These are phyloP conservation scores for Aspergillus japonicus DNA, from an alignment of 2,329 filamentous ascomycete genomes.

Conservation along the genomic window DNA sequence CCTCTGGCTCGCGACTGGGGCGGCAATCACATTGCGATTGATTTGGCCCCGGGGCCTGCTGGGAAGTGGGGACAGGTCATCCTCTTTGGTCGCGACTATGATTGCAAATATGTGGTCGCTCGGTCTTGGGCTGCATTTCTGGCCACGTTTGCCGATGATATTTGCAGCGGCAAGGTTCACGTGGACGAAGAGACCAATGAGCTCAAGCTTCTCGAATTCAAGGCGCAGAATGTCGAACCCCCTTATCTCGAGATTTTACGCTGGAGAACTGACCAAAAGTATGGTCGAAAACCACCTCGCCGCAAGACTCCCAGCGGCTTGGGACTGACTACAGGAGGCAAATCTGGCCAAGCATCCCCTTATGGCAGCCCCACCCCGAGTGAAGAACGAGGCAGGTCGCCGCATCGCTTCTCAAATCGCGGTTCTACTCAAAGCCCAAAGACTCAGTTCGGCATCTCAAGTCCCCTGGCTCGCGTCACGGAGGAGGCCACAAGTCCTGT, in stretches of 20 bases:
- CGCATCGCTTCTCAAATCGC: constrained; percentile 47
- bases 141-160: constrained; percentile 82
- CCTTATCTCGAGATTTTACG: constrained; percentile 91
- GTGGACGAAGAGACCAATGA: constrained; percentile 91
- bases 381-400: constrained; percentile 50
- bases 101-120: constrained; percentile 95
- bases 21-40: constrained; percentile 93
- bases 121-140: constrained; percentile 88
- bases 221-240: constrained; percentile 82
- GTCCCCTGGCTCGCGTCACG: constrained; percentile 48
- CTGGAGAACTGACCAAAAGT: constrained; percentile 94
- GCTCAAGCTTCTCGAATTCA: constrained; percentile 90
- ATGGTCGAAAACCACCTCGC: constrained; percentile 62
- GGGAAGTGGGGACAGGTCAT: constrained; percentile 97
- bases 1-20: constrained; percentile 96
- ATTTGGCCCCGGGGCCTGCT: constrained; percentile 83
- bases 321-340: constrained; percentile 52
- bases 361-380: constrained; percentile 48
- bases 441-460: constrained; percentile 44
- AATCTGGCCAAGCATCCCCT: constrained; percentile 54
- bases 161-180: constrained; percentile 83
- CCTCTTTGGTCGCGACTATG: constrained; percentile 94
- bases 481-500: constrained; percentile 44
- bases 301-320: constrained; percentile 50
- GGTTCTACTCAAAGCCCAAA: constrained; percentile 46